Conservation (phyloP, 169 alveolate species). For the Babesia divergens region DNA sequence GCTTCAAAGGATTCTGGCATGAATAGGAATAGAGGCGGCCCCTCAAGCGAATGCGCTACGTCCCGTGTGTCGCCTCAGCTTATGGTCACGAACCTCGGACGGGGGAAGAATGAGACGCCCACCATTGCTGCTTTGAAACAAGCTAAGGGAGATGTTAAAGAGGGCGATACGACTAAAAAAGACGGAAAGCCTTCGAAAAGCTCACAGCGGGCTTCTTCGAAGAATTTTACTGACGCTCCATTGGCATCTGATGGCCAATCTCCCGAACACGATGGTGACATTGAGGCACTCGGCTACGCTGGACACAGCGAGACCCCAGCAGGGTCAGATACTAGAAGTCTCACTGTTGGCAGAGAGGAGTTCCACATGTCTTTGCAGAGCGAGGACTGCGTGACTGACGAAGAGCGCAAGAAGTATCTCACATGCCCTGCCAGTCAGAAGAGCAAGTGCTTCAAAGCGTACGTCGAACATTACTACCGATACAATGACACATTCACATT, state of each 20-base stretch:
- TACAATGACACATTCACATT: slow-evolving; percentile 69
- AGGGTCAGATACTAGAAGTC: slow-evolving; percentile 4
- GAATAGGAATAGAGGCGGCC: no score
- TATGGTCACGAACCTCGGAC: not conserved
- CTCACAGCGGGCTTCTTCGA: no score
- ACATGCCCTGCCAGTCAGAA: slow-evolving; percentile 49
- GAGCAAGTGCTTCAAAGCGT: slow-evolving; percentile 48
- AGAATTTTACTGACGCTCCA: no score
- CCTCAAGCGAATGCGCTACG: no score
- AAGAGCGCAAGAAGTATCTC: slow-evolving; percentile 50
- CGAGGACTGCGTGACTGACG: slow-evolving; percentile 34
- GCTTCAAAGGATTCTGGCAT: not conserved
- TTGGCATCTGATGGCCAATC: not conserved
- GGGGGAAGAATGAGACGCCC: not conserved
- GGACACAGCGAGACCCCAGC: not conserved
- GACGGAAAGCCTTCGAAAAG: not conserved
- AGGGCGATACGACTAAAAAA: not conserved
- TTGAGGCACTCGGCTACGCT: slow-evolving; percentile 1
- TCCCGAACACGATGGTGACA: slow-evolving; percentile 15
- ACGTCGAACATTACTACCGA: slow-evolving; percentile 69
- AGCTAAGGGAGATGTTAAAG: no score
- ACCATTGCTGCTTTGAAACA: not conserved
- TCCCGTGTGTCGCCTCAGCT: not conserved
- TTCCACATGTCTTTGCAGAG: not conserved
- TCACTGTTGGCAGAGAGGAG: slow-evolving; percentile 45